Conservation (phyloP, 441 rosid genomes). For the Populus hybrid region DNA sequence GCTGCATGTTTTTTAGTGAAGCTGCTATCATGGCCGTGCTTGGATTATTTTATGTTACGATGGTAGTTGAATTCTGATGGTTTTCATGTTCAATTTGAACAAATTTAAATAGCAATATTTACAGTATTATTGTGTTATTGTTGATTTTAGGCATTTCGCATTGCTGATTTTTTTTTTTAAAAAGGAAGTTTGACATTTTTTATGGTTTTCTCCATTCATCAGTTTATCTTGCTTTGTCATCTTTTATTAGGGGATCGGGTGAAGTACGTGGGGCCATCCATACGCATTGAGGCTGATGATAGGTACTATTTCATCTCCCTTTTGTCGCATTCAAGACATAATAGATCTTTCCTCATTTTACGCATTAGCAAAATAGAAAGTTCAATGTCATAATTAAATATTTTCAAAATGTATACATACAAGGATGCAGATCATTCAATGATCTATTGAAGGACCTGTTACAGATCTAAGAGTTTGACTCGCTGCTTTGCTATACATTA, state of each 20-base stretch:
- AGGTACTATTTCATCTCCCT: constrained; percentile 38
- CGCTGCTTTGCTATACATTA: background rate
- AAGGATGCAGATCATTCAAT: background rate
- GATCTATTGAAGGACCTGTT: background rate
- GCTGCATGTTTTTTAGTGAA: too few species aligned
- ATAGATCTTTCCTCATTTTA: too few species aligned
- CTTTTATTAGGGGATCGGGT: constrained; percentile 79
- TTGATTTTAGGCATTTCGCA: background rate
- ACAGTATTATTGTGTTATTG: background rate
- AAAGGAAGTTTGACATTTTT: background rate
- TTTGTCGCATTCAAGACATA: background rate
- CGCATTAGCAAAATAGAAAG: too few species aligned
- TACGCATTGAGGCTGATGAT: constrained; percentile 44
- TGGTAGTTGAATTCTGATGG: background rate
- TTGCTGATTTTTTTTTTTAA: background rate
- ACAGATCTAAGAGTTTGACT: background rate
- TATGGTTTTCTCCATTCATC: constrained; percentile 1
- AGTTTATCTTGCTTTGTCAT: background rate
- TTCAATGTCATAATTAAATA: background rate
- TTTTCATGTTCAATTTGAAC: background rate
- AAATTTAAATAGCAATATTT: background rate
- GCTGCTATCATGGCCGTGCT: background rate
- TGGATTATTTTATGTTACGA: background rate
- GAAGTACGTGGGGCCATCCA: constrained; percentile 67
- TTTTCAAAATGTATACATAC: background rate